Evolutionary conservation across 2,329 filamentous ascomycete species (phyloP).

Genomic region (Pseudohalonectria lignicola): DNA sequence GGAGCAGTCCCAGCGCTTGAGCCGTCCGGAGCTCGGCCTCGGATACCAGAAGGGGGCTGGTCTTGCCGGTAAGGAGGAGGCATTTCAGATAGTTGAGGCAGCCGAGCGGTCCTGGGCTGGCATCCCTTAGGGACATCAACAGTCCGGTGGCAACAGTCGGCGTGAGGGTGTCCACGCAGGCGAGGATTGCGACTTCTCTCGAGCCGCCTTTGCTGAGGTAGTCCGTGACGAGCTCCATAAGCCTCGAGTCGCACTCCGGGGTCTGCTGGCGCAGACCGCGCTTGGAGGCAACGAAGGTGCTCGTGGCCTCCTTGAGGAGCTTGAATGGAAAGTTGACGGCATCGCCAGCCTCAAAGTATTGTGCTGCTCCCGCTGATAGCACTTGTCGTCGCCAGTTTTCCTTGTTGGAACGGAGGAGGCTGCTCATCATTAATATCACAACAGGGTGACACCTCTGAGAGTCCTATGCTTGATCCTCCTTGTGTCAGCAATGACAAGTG

Average conservation of each 20-base stretch:
- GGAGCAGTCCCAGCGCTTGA: slow-evolving; percentile 2
- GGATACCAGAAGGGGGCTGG: slow-evolving; percentile 4
- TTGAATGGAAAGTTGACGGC: background rate
- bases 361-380: background rate
- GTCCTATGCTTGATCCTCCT: no score
- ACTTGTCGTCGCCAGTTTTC: background rate
- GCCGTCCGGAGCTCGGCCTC: slow-evolving; percentile 1
- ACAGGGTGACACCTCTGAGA: no score
- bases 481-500: no score
- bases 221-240: slow-evolving; percentile 9
- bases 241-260: slow-evolving; percentile 13
- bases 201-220: slow-evolving; percentile 4
- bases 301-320: background rate
- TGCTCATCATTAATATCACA: no score
- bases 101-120: background rate
- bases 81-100: slow-evolving; percentile 5
- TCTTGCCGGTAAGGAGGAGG: slow-evolving; percentile 3
- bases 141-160: background rate
- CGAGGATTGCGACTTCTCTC: slow-evolving; percentile 4
- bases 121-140: slow-evolving; percentile 3
- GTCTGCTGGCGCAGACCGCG: background rate
- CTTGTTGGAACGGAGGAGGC: background rate
- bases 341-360: background rate
- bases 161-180: slow-evolving; percentile 5
- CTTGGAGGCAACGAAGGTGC: background rate